Conservation (phyloP, 176 grass and related monocot species). For the Ampelocalamus luodianensis region DNA sequence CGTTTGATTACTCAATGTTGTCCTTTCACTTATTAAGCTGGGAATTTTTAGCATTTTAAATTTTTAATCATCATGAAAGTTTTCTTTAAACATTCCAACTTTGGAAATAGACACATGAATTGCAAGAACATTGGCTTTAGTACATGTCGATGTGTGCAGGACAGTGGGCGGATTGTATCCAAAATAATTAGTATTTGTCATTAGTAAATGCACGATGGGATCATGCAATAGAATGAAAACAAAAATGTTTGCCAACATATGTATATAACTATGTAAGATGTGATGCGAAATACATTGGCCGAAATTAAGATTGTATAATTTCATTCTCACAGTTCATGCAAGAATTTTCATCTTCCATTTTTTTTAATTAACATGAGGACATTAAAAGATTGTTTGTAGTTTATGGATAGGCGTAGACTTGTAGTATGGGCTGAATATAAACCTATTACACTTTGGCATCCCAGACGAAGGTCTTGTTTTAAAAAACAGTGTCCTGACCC, state of each 20-base stretch:
- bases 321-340: not conserved
- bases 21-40: slow-evolving; percentile 6
- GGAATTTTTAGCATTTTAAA: slow-evolving; percentile 21
- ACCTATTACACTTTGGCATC: slow-evolving; percentile 3
- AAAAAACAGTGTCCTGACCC: not conserved
- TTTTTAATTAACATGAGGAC: not conserved
- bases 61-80: not conserved
- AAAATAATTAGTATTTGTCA: not conserved
- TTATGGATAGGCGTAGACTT: slow-evolving; percentile 2
- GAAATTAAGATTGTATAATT: slow-evolving; percentile 17
- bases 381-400: not conserved
- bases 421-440: slow-evolving; percentile 5
- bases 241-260: not conserved
- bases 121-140: not conserved
- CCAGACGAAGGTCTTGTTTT: not conserved
- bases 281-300: not conserved
- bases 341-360: not conserved
- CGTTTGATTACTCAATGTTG: not conserved
- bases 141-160: not conserved
- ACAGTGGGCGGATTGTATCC: not conserved
- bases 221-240: slow-evolving; percentile 18
- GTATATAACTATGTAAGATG: slow-evolving; percentile 17
- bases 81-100: not conserved
- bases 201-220: not conserved
- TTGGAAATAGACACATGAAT: slow-evolving; percentile 1